These are phyloP conservation scores for Colletotrichum lini DNA, from an alignment of 2,329 filamentous ascomycete genomes.

Conservation along the genomic window DNA sequence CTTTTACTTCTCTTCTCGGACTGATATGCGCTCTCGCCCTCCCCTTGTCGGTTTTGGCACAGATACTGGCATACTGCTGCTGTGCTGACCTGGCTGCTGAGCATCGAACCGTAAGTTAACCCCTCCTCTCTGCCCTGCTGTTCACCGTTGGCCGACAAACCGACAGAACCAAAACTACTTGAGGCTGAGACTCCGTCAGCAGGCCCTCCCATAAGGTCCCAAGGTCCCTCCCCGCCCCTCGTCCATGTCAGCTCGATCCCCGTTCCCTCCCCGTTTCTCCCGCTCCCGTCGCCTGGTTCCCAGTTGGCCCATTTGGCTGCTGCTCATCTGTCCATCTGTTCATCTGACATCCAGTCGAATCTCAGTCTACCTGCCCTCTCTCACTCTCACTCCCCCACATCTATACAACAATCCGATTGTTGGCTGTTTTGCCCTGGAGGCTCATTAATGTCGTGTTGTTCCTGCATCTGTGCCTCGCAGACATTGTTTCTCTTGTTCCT, in stretches of 20 bases:
- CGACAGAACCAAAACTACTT: constrained; percentile 25
- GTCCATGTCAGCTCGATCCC: constrained; percentile 19
- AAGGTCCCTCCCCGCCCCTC: constrained; percentile 37
- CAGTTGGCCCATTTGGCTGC: constrained; percentile 40
- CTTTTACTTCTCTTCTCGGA: constrained; percentile 12
- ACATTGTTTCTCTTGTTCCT: constrained; percentile 35
- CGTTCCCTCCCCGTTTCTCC: constrained; percentile 23
- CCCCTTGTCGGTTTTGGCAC: background rate
- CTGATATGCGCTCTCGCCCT: constrained; percentile 8
- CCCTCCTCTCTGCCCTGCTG: constrained; percentile 20
- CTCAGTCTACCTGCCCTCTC: constrained; percentile 26
- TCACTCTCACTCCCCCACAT: constrained; percentile 34
- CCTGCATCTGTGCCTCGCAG: constrained; percentile 48
- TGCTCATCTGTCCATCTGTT: constrained; percentile 47
- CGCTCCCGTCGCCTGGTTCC: constrained; percentile 27
- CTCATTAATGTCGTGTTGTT: constrained; percentile 44
- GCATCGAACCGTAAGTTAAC: background rate
- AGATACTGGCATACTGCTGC: background rate
- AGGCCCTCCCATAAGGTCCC: constrained; percentile 49
- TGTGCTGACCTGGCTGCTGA: constrained; percentile 8
- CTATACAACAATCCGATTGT: constrained; percentile 30
- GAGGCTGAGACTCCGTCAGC: constrained; percentile 61
- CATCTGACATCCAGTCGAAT: constrained; percentile 40
- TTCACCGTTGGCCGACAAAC: constrained; percentile 25
- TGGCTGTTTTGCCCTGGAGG: constrained; percentile 26